phyloP scores from a whole-genome alignment of 345 rosid species.

The Odontarrhena argentea region DNA sequence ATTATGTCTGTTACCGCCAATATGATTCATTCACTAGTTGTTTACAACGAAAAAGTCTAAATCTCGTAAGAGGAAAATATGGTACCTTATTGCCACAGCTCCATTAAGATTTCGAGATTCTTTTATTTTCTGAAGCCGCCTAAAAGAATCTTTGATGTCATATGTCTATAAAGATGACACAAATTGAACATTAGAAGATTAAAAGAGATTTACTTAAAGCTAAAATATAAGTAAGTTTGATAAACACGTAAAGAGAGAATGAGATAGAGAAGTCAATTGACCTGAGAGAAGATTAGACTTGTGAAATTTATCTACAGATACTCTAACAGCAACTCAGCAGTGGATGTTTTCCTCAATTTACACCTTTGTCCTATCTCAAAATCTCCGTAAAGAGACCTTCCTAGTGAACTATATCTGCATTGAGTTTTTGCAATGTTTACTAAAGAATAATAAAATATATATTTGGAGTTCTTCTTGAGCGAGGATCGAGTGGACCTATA shows the following conservation, averaged over 20 bases:
- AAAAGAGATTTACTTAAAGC: too few species aligned
- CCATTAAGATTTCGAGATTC: too few species aligned
- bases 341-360: slow-evolving; percentile 76
- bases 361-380: slow-evolving; percentile 98
- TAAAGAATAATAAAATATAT: background rate
- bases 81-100: too few species aligned
- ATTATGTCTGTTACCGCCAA: too few species aligned
- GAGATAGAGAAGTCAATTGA: slow-evolving; percentile 17
- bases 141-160: too few species aligned
- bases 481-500: slow-evolving; percentile 61
- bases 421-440: background rate
- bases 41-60: background rate
- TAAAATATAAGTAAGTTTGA: too few species aligned
- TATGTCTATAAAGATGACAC: too few species aligned
- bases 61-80: background rate
- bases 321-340: slow-evolving; percentile 56
- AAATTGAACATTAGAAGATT: too few species aligned
- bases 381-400: slow-evolving; percentile 49
- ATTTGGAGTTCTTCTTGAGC: background rate
- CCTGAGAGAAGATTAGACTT: slow-evolving; percentile 17
- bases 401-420: slow-evolving; percentile 62
- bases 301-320: slow-evolving; percentile 50
- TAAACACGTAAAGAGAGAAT: too few species aligned
- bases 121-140: too few species aligned
- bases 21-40: background rate